Base-by-base conservation (phyloP, 345 rosid genomes). In the Tarenaya hassleriana region DNA sequence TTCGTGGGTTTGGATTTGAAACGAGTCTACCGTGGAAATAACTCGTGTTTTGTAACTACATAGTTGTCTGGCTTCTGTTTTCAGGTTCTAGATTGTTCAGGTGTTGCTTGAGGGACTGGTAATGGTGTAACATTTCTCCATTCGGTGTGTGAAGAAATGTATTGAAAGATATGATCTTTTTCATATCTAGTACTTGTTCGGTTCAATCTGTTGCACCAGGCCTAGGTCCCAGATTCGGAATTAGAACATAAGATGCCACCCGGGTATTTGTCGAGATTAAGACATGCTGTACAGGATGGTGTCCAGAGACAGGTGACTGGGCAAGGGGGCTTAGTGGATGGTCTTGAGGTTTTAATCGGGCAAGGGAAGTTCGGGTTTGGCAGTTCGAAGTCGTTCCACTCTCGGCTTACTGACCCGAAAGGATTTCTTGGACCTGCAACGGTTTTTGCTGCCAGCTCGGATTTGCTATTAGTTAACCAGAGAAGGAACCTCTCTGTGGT, bases 401-500 rank as follows among this genome's bases (percentile, higher is more conserved):
- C 75, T 10, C 45, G 81, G 0, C 75, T 75, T 35, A 35, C 76
- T 5, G 75, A 70, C 34, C 68, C 80, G 18, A 76, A 76, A 50
- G 64, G 73, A 13, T 69, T 81, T 55, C 45, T 81, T 10, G 75
- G 72, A 24, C 81, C 90, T 1, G 71, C 73, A 32, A 68, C 69
- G 29, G 56, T 65, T 27, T 60, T 62, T 52, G 71, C 77, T 48
- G 80, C 77, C 24, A 60, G 76, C 44, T 73, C 83, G 1, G 95
- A 88, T 75, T 79, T 74, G 40, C 44, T 66, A 8, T 51, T 66
- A 57, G 50, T 61, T 47, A 75, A 79, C 64, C 79, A 69, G 34
- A 75, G 71, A 71, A 80, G 81, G 76, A 87, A 77, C 39, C 62
- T 87, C 54, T 78, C 95, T 53, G 95, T 84, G 27, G 79, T 82